Evolutionary conservation across 108 stramenopile species (phyloP), one percentile per base, ranked within the genome.

Genomic region (Chaetoceros tenuissimus): DNA sequence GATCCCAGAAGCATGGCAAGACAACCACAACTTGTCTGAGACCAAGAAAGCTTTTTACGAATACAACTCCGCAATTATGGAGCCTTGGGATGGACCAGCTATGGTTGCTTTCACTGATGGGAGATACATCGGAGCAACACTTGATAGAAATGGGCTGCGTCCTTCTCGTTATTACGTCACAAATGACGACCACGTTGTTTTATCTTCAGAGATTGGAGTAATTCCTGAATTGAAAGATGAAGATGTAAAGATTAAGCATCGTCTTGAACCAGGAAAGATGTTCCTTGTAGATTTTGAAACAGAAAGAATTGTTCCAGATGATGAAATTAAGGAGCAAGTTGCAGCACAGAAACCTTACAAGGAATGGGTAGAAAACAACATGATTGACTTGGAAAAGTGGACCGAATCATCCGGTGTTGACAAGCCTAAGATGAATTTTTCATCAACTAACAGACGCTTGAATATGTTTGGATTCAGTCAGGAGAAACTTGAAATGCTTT

Each of bases 21-120:
- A 94, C 63, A 96, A 98, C 67, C 71, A 79, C 63, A 79, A 86
- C 62, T 64, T 98, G 46, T 79, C 88, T 24, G 84, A 90, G 48
- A 63, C 87, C 53, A 96, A 96, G 75, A 92, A 92, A 57, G 86
- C 94, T 24, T 98, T 97, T 63, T 98, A 97, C 72, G 95, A 98
- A 71, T 98, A 96, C 82, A 95, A 98, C 66, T 92, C 91, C 5
- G 90, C 88, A 64, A 71, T 96, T 57, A 97, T 96, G 97, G 97
- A 98, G 81, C 97, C 97, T 23, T 98, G 97, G 97, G 97, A 98
- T 72, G 97, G 97, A 49, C 97, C 97, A 26, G 97, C 97, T 60
- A 95, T 96, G 94, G 94, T 98, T 58, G 96, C 96, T 57, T 98
- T 98, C 62, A 97, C 97, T 8, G 96, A 98, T 71, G 91, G 90